Evolutionary conservation across 2,329 filamentous ascomycete genomes (phyloP), one percentile per base, ranked within the genome.

Genomic region (Aspergillus tamarii): DNA sequence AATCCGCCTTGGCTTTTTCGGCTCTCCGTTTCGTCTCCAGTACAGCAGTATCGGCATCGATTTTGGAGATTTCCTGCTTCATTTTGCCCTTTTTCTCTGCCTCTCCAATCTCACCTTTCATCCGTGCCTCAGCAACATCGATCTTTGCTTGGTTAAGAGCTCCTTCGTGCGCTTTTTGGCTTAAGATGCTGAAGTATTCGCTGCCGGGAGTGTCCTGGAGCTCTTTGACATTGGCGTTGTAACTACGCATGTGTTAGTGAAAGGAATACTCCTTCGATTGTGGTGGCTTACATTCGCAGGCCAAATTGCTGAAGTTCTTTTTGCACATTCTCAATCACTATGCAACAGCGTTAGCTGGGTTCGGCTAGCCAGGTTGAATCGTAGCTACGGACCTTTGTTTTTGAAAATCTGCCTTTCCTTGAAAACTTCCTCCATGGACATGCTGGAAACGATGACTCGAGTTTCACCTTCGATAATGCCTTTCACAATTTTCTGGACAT

Each of bases 401-500:
- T 94, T 92, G 83, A 93, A 93, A 50, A 90, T 82, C 69, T 91
- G 89, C 39, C 91, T 84, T 78, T 92, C 89, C 64, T 88, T 90
- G 77, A 94, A 94, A 64, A 96, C 91, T 78, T 95, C 92, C 75
- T 94, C 92, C 91, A 95, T 94, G n/a, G 91, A 94, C 91, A 96
- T 94, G 70, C 88, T 89, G 0, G 89, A 92, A 48, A 96, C 91
- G 59, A 96, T 88, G 7, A 92, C 90, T 63, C 93, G 87, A 1
- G 91, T 94, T 77, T 96, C 93, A 66, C 93, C 93, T 77, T 96
- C 92, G 70, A 96, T 95, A 76, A 96, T 93, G 64, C 92, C 92
- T 77, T 93, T 94, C 77, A 96, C 90, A 66, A 96, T 96, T 69
- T 91, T 91, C 73, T 91, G 90, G 19, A 95, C 88, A 78, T 94